Conservation (phyloP, 2,329 filamentous ascomycete species). For the Fusarium gaditjirri region DNA sequence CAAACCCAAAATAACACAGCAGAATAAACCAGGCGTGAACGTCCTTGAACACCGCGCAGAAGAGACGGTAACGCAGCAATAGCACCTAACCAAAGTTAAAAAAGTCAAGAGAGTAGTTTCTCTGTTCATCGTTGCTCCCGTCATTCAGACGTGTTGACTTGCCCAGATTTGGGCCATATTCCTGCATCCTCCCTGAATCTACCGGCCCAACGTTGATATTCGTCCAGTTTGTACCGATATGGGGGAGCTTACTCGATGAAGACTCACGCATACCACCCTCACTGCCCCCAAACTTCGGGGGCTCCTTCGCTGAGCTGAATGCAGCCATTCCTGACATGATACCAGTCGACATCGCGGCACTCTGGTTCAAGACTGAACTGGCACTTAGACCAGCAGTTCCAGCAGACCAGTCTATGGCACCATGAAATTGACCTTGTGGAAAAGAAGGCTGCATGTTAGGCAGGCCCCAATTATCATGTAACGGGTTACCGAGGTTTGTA, state of each 20-base stretch:
- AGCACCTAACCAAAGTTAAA: constrained; percentile 47
- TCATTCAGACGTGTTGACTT: constrained; percentile 39
- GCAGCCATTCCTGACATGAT: constrained; percentile 37
- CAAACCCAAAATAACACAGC: not conserved
- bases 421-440: constrained; percentile 38
- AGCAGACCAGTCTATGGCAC: constrained; percentile 42
- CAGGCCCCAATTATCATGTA: constrained; percentile 45
- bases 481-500: constrained; percentile 42
- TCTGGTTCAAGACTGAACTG: constrained; percentile 44
- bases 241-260: not conserved
- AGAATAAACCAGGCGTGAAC: not conserved
- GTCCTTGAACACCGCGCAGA: constrained; percentile 18
- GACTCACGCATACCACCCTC: not conserved
- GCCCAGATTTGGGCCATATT: constrained; percentile 46
- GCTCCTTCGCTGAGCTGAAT: constrained; percentile 28
- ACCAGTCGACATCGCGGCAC: constrained; percentile 39
- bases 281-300: not conserved
- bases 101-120: constrained; percentile 55
- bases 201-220: constrained; percentile 16
- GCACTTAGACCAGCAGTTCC: constrained; percentile 46
- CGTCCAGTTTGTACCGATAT: constrained; percentile 28
- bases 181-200: constrained; percentile 48
- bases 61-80: not conserved
- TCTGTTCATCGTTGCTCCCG: constrained; percentile 25
- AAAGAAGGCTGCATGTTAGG: constrained; percentile 37